Conservation (phyloP, 2,329 filamentous ascomycete genomes). For the Pezizomycotina sp. region DNA sequence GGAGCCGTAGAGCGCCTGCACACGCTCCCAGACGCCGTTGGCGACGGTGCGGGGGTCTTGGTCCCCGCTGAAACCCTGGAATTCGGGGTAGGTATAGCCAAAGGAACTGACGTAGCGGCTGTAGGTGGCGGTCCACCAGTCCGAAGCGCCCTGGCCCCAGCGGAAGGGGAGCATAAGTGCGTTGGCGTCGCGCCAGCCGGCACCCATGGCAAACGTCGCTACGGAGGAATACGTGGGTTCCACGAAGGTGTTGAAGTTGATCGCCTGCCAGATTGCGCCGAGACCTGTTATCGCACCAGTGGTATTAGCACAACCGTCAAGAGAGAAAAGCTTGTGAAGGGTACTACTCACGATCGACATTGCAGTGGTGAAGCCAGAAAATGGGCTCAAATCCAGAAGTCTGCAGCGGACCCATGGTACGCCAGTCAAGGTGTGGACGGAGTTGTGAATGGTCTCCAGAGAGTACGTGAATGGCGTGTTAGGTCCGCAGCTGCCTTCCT, state of each 20-base stretch:
- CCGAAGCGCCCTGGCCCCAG: no score
- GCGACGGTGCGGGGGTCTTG: no score
- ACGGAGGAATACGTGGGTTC: constrained; percentile 4
- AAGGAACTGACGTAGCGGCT: no score
- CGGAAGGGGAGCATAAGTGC: no score
- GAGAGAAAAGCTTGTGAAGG: constrained; percentile 63
- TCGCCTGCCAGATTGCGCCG: constrained; percentile 58
- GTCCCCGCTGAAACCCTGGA: constrained; percentile 33
- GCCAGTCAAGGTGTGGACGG: constrained; percentile 34
- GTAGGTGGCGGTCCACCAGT: no score
- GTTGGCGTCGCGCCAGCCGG: no score
- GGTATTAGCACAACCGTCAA: no score
- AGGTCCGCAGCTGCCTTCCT: constrained; percentile 39
- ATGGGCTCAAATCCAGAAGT: constrained; percentile 62
- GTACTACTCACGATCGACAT: constrained; percentile 56
- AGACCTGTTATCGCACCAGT: no score
- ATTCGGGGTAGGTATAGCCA: constrained; percentile 60
- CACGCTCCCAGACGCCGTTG: no score
- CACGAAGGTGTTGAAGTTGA: constrained; percentile 39
- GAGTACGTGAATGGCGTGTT: constrained; percentile 49
- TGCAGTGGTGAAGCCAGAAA: constrained; percentile 61
- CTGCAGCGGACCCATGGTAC: constrained; percentile 48
- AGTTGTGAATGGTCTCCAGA: constrained; percentile 47
- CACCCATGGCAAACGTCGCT: constrained; percentile 8
- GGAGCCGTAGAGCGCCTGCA: no score